phyloP scores from a whole-genome alignment of 768 basidiomycete species.

The Rhizopogon roseolus region DNA sequence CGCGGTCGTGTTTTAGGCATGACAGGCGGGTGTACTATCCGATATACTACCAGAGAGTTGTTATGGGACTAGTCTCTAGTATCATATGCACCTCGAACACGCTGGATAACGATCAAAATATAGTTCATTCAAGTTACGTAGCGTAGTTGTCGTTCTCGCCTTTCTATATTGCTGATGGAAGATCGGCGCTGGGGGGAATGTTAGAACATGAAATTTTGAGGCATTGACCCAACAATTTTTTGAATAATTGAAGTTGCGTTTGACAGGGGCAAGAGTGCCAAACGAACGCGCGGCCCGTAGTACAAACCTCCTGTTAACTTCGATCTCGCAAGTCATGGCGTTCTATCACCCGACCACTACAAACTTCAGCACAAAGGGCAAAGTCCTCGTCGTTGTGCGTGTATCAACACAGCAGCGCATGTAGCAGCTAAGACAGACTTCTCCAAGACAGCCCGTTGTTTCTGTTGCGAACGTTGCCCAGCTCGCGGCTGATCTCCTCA shows the following conservation, averaged over 20 bases:
- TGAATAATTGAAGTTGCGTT: neutral
- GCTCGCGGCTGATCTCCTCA: conserved; percentile 69
- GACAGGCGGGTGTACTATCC: conserved; percentile 38
- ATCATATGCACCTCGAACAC: too few species aligned
- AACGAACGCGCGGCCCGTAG: too few species aligned
- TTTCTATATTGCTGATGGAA: too few species aligned
- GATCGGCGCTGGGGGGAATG: too few species aligned
- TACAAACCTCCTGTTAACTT: neutral
- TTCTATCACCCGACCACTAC: conserved; percentile 23
- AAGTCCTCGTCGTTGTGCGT: conserved; percentile 25
- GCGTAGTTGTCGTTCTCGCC: too few species aligned
- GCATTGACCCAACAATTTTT: too few species aligned
- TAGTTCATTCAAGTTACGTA: too few species aligned
- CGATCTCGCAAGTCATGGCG: conserved; percentile 14
- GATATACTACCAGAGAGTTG: conserved; percentile 27
- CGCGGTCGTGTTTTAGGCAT: conserved; percentile 13
- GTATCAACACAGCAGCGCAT: neutral
- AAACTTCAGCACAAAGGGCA: conserved; percentile 25
- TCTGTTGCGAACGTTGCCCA: conserved; percentile 83
- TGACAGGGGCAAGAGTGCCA: neutral
- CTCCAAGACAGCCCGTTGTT: conserved; percentile 54
- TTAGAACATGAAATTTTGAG: too few species aligned
- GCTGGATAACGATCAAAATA: too few species aligned
- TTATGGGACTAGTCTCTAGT: too few species aligned
- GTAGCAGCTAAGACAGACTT: conserved; percentile 1